Base-by-base conservation (phyloP, 1,284 basidiomycete species). In the Retiboletus flavoniger region DNA sequence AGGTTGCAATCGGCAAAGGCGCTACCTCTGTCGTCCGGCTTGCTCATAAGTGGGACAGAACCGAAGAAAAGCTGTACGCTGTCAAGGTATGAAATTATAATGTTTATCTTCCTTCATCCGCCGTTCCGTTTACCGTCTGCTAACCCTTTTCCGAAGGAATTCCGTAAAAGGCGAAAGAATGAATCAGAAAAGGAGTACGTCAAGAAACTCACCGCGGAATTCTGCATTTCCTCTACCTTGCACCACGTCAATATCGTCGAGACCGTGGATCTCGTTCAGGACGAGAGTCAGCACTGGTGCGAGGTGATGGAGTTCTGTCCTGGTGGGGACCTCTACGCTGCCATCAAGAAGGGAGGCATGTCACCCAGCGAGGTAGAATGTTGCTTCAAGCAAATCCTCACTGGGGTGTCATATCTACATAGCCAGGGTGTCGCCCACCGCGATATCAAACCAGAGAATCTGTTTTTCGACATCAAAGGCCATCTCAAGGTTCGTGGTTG, bases 231-330 rank as follows among this genome's bases (percentile, higher is more conserved):
- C 32, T 98, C 95, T 32, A 98, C 97, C 1, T 76, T 99, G 41
- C 95, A 98, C 71, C 96, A 98, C 70, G 79, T 87, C 70, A 99
- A 99, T 73, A 84, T 99, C 65, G 95, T 99, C 67, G 96, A 99
- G 78, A 99, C 96, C 3, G 97, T 99, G 57, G 96, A 99, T 74
- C 85, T 99, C 60, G 91, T 99, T 26, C 96, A 99, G 69, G 96
- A 99, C 74, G 96, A 99, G 74, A 86, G 80, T 61, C 87, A 92
- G 59, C 89, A 95, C 68, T 99, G 96, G 96, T 99, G 96, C 70
- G 96, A 99, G 74, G 96, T 99, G 57, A 98, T 99, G 97, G 97
- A 99, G 75, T 98, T 95, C 70, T 98, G 96, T 72, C 93, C 93
- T 2, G 96, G 96, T 50, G 95, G 95, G 6, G 95, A 98, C 74